Evolutionary conservation across 2,329 filamentous ascomycete species (phyloP).

Genomic region (Monosporascus sp.): DNA sequence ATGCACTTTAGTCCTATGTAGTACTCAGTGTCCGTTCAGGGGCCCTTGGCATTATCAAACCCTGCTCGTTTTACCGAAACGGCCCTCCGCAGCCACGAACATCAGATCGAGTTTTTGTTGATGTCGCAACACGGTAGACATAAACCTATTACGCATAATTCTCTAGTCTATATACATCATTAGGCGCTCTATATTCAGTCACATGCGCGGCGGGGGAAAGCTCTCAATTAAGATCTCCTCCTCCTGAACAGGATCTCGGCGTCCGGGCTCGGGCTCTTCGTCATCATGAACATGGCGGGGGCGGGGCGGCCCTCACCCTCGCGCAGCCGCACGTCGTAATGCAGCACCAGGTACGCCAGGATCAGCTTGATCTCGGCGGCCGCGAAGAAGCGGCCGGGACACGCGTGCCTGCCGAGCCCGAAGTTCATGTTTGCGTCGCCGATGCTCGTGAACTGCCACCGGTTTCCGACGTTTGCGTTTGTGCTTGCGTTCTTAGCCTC

Average conservation of each 20-base stretch:
- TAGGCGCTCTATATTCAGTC: background rate
- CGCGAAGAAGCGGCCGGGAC: conserved; percentile 41
- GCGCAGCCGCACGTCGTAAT: conserved; percentile 31
- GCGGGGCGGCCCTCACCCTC: conserved; percentile 22
- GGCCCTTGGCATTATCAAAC: too few species aligned
- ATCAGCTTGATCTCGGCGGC: conserved; percentile 41
- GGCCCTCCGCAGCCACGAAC: too few species aligned
- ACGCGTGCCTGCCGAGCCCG: conserved; percentile 35
- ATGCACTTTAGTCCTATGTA: too few species aligned
- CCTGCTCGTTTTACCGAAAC: too few species aligned
- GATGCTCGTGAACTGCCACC: conserved; percentile 30
- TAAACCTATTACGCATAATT: too few species aligned
- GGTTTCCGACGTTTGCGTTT: conserved; percentile 7
- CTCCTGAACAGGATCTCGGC: conserved; percentile 26
- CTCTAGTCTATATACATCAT: too few species aligned
- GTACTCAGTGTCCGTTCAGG: too few species aligned
- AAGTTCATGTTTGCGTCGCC: conserved; percentile 32
- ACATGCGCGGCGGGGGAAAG: background rate
- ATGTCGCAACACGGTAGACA: too few species aligned
- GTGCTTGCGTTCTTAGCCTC: conserved; percentile 10
- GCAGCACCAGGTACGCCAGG: conserved; percentile 34
- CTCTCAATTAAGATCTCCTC: conserved; percentile 1
- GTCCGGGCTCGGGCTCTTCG: conserved; percentile 24
- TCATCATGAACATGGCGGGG: conserved; percentile 30
- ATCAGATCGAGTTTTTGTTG: too few species aligned